Evolutionary conservation across 148 eudicot genomes (phyloP), one percentile per base, ranked within the genome.

Genomic region (Arctostaphylos glauca): DNA sequence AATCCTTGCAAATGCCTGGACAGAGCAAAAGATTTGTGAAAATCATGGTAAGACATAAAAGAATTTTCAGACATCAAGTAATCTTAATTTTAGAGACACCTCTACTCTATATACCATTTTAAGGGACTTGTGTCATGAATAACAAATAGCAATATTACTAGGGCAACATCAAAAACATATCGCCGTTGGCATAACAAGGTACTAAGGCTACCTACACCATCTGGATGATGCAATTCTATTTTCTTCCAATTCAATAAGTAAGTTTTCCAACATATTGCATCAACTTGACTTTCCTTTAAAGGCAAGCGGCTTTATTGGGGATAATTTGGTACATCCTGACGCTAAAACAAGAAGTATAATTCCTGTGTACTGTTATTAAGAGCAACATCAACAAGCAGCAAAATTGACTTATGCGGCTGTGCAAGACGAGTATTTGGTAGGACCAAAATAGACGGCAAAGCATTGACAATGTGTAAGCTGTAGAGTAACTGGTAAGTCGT

Each of bases 1-100:
- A 87, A 96, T 93, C 68, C 98, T 91, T 76, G 99, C 97, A 74
- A 96, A 96, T 68, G 99, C 97, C 99, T 96, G 94, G 53, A 90
- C 66, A 9, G 21, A 81, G 19, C 21, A 83, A 4, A 50, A 83
- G 46, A 80, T 59, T 31, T 21, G 59, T 53, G 0, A 10, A 64
- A 12, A 49, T 78, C 50, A 82, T 68, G 73, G 58, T 5, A 60
- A n/a, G 38, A 44, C 31, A 6, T 0, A 10, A 0, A 52, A 67
- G 38, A 76, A 56, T n/a, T 79, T 62, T 56, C 31, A 10, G 23
- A 75, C 58, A 8, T 54, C 47, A 15, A 66, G 47, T 44, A 58
- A 58, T 78, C 52, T 56, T 19, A 56, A 46, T 18, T 44, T 43
- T 7, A 16, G 18, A 43, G 77, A n/a, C 14, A 6, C 18, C 38